phyloP scores from a whole-genome alignment of 2,329 filamentous ascomycete species.

The Monosporascus sp. region DNA sequence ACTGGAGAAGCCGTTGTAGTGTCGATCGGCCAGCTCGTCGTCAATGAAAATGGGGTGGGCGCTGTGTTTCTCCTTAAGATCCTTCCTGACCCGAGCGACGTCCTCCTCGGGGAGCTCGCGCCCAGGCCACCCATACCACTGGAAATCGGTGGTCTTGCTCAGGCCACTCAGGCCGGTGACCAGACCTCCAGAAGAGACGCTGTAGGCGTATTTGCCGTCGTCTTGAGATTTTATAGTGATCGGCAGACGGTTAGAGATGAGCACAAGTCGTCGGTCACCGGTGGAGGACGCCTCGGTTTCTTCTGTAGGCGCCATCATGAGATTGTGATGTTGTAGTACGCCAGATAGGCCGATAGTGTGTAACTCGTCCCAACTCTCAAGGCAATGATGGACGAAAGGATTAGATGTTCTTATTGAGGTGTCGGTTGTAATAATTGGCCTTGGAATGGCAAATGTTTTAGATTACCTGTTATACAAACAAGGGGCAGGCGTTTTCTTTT shows the following conservation, averaged over 20 bases:
- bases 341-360: not conserved
- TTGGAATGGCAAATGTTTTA: no score
- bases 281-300: conserved; percentile 16
- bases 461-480: no score
- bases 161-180: conserved; percentile 90
- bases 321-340: not conserved
- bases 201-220: conserved; percentile 87
- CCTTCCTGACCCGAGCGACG: conserved; percentile 65
- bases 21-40: conserved; percentile 86
- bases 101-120: conserved; percentile 86
- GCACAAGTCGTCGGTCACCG: conserved; percentile 52
- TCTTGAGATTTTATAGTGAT: conserved; percentile 94
- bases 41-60: conserved; percentile 90
- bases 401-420: no score
- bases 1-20: conserved; percentile 99
- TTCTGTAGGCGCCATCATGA: conserved; percentile 16
- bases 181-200: conserved; percentile 93
- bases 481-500: no score
- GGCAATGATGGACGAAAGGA: not conserved
- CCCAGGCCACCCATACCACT: conserved; percentile 98
- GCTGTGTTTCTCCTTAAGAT: conserved; percentile 80
- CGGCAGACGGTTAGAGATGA: conserved; percentile 90
- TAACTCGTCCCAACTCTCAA: no score
- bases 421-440: no score
- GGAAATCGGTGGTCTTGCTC: conserved; percentile 87